Base-by-base conservation (phyloP, 129 eudicot genomes). In the Escallonia rubra region DNA sequence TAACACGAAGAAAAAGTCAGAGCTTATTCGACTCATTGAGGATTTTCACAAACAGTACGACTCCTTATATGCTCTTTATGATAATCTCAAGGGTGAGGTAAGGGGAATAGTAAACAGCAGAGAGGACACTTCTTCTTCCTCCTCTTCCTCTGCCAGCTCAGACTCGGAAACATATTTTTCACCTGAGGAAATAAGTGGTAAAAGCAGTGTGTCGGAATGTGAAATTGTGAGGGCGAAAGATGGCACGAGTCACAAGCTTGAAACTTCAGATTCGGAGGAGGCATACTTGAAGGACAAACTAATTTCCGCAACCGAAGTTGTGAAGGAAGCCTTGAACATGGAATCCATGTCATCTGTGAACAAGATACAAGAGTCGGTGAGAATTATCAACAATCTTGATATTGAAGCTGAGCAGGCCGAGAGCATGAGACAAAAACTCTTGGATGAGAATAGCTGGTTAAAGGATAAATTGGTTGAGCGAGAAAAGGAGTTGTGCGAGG, bases 11-110 rank as follows among this genome's bases (percentile, higher is more conserved):
- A 86, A 70, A 63, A 80, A 74, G 41, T 45, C 82, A 2, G 85
- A 89, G 71, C 74, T 83, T 10, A 49, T 75, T 73, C 66, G 80
- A 64, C 90, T 89, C 4, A 43, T 84, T 8, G 83, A 84, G 39
- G 93, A 93, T 58, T 64, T 86, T 61, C 80, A 82, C 64, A 72
- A 76, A 45, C 90, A 85, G 44, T 86, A 89, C 66, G 82, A 82
- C 53, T 72, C 77, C 2, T 64, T 93, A n/a, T 81, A 79, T 60
- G 67, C 66, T 50, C 72, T 86, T 1, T 86, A 89, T 40, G 86
- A 81, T 72, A 76, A 83, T 71, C 71, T 87, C 51, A 74, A 64
- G 57, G 79, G 76, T 38, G 73, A 73, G 10, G 80, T 84, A 40
- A 63, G 72, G 56, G 75, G 62, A 12, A 79, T 66, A 43, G 65